Conservation (phyloP, 73 alveolate genomes). For the Tetrahymena borealis region DNA sequence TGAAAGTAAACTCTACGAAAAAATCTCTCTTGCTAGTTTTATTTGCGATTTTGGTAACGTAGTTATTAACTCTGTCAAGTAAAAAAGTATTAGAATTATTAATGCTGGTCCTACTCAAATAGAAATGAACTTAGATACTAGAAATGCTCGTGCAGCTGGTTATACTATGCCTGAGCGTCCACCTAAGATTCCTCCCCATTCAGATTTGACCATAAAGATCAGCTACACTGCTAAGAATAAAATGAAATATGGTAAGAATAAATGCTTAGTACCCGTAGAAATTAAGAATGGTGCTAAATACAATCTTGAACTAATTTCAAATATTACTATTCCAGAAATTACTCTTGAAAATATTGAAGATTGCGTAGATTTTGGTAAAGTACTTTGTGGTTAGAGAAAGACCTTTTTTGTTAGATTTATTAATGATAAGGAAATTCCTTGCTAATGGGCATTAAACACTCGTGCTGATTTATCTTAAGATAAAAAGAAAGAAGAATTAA, state of each 20-base stretch:
- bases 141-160: slow-evolving; percentile 58
- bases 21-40: slow-evolving; percentile 49
- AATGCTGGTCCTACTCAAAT: slow-evolving; percentile 66
- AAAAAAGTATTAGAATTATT: slow-evolving; percentile 53
- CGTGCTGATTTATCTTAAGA: slow-evolving; percentile 54
- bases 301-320: slow-evolving; percentile 82
- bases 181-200: slow-evolving; percentile 55
- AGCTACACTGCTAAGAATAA: slow-evolving; percentile 75
- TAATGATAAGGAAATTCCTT: slow-evolving; percentile 92
- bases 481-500: slow-evolving; percentile 41
- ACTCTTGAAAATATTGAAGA: slow-evolving; percentile 45
- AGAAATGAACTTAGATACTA: slow-evolving; percentile 60
- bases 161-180: slow-evolving; percentile 76
- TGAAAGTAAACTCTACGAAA: slow-evolving; percentile 32
- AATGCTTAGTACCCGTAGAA: slow-evolving; percentile 77
- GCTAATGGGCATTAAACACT: slow-evolving; percentile 90
- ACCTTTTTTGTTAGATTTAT: slow-evolving; percentile 88
- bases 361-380: slow-evolving; percentile 95
- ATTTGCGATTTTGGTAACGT: slow-evolving; percentile 84
- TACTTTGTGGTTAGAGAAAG: slow-evolving; percentile 87
- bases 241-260: slow-evolving; percentile 88
- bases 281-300: slow-evolving; percentile 93
- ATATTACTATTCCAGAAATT: slow-evolving; percentile 85
- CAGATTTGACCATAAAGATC: slow-evolving; percentile 50
- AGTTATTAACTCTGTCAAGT: slow-evolving; percentile 66